A percentile compares a stretch with the other conserved stretches of the same genome.
phyloP scores from a whole-genome alignment of 345 rosid genomes.

The Acer negundo region DNA sequence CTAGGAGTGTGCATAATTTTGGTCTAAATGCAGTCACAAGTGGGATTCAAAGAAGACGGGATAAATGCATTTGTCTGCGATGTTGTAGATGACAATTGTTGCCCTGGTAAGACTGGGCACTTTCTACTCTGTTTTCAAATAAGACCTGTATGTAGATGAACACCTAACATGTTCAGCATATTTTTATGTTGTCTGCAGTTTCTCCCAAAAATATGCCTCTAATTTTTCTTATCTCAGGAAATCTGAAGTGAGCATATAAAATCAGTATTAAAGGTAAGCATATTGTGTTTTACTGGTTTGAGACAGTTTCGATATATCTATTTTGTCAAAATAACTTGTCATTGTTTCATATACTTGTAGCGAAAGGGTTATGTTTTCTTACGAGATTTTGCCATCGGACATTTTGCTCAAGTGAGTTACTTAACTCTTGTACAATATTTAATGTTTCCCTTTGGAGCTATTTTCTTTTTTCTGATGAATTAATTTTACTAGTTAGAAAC shows the following conservation, averaged over 20 bases:
- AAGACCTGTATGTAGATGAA: not conserved
- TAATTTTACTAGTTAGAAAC: too few species aligned
- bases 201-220: constrained; percentile 54
- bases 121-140: constrained; percentile 11
- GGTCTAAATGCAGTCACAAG: constrained; percentile 42
- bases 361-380: too few species aligned
- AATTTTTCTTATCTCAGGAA: too few species aligned
- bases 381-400: too few species aligned
- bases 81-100: too few species aligned
- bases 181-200: constrained; percentile 62
- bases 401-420: too few species aligned
- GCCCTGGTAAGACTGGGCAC: too few species aligned
- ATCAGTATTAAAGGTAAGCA: constrained; percentile 46
- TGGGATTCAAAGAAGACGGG: constrained; percentile 31
- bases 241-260: constrained; percentile 46
- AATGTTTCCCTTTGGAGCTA: too few species aligned
- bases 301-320: not conserved
- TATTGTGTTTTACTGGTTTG: not conserved
- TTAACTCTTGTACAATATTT: too few species aligned
- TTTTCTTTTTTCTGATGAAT: too few species aligned
- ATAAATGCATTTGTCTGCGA: too few species aligned
- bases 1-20: not conserved
- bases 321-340: constrained; percentile 2
- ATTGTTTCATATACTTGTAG: not conserved
- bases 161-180: constrained; percentile 36